These are phyloP conservation scores for Physcomitrellopsis africana DNA, from an alignment of 225 moss, liverwort and hornwort genomes.

Conservation along the genomic window DNA sequence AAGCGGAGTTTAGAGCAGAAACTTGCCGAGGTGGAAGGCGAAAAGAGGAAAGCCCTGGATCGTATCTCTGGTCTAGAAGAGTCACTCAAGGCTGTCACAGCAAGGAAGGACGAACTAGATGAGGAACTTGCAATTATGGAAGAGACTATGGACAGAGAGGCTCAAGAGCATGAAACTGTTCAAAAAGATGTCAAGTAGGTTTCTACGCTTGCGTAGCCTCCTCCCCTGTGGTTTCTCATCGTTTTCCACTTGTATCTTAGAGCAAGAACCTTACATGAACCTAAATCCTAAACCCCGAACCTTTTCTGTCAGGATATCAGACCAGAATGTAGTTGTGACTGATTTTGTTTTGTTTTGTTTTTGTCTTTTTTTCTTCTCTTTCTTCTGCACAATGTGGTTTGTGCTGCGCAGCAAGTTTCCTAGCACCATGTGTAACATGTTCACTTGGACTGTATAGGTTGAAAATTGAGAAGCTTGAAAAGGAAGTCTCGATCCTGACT, in stretches of 20 bases:
- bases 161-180: slow-evolving; percentile 38
- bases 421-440: neutral
- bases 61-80: slow-evolving; percentile 36
- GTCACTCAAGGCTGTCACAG: slow-evolving; percentile 28
- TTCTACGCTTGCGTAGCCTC: neutral
- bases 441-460: slow-evolving; percentile 31
- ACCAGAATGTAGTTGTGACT: no score
- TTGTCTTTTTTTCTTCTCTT: no score
- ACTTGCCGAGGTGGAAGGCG: slow-evolving; percentile 29
- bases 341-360: neutral
- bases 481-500: slow-evolving; percentile 38
- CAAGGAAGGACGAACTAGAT: slow-evolving; percentile 32
- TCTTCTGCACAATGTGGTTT: no score
- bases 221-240: neutral
- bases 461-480: slow-evolving; percentile 38
- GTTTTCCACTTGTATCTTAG: neutral
- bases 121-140: slow-evolving; percentile 37
- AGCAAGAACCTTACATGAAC: no score
- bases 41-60: slow-evolving; percentile 33
- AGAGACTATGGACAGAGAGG: slow-evolving; percentile 51
- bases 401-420: neutral
- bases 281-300: no score
- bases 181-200: slow-evolving; percentile 32
- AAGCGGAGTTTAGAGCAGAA: slow-evolving; percentile 39
- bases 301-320: no score